A percentile compares a stretch with the other conserved stretches of the same genome.
These are phyloP conservation scores for Asparagopsis taxiformis DNA, from an alignment of 31 red algal genomes.

Conservation along the genomic window DNA sequence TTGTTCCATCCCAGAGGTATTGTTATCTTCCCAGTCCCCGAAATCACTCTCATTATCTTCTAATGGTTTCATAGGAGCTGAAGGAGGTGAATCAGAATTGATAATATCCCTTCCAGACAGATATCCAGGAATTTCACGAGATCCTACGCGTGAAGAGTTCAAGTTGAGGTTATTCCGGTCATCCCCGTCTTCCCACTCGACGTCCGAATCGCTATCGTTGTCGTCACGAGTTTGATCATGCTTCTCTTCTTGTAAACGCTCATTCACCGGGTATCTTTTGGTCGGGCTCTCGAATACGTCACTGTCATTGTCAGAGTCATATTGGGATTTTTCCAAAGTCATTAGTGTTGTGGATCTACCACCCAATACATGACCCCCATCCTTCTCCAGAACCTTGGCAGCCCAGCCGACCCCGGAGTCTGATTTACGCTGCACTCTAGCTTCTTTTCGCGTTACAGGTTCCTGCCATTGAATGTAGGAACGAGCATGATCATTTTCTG, in stretches of 20 bases:
- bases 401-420: constrained; percentile 62
- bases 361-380: constrained; percentile 30
- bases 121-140: too few relatives aligned
- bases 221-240: neutral
- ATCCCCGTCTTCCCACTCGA: constrained; percentile 75
- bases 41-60: too few relatives aligned
- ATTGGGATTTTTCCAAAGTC: neutral
- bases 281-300: neutral
- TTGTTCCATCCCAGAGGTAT: too few relatives aligned
- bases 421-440: neutral
- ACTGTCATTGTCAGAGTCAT: constrained; percentile 2
- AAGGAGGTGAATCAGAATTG: too few relatives aligned
- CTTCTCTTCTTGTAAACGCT: neutral
- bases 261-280: neutral
- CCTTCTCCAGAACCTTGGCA: constrained; percentile 29
- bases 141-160: too few relatives aligned
- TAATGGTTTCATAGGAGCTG: too few relatives aligned
- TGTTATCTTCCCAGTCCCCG: too few relatives aligned
- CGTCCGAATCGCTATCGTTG: constrained; percentile 5
- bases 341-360: neutral
- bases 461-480: neutral
- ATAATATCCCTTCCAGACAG: too few relatives aligned
- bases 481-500: neutral
- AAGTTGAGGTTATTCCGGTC: too few relatives aligned
- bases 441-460: neutral